Evolutionary conservation across 768 basidiomycete species (phyloP), one percentile per base, ranked within the genome.

Genomic region (Psilocybe sp.): DNA sequence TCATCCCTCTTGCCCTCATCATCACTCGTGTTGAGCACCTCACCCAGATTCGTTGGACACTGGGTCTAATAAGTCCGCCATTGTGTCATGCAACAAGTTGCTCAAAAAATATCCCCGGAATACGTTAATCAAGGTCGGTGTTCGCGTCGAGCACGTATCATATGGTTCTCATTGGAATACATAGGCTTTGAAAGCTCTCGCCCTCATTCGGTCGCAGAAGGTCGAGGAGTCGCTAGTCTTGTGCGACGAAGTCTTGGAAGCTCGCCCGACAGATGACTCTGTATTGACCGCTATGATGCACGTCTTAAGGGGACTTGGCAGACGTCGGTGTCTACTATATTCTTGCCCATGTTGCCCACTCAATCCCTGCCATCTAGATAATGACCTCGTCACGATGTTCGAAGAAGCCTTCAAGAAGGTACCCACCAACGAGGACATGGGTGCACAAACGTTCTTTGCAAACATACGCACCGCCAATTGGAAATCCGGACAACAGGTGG

Each of bases 321-420:
- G 90, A 69, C 76, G 77, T 78, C 63, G 40, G 79, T 46, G 14
- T 38, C 15, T 38, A 40, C 40, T 8, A 39, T n/a, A 36, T 8
- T 12, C 38, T 44, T 18, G 15, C 18, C 23, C n/a, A 14, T 38
- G 40, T 44, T 28, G 20, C 39, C 31, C 10, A 36, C 28, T 42
- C 51, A 46, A 48, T 28, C 47, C 14, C 16, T 18, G 33, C 32
- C 51, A 7, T 44, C 8, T 44, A 77, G 90, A 89, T 67, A 80
- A 81, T 52, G 91, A 93, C 66, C 83, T 87, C 73, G 80, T 91
- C 38, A 74, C 74, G 8, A 90, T 93, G 86, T 92, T 87, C 60
- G 92, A 92, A 53, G 84, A 89, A 43, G 91, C 91, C 1, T 92
- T 80, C 72, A 91, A 87, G 66, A 82, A 85, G 53, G 82, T 88